Evolutionary conservation across 257 asterid species (phyloP), one percentile per base, ranked within the genome.

Genomic region (Penstemon barbatus): DNA sequence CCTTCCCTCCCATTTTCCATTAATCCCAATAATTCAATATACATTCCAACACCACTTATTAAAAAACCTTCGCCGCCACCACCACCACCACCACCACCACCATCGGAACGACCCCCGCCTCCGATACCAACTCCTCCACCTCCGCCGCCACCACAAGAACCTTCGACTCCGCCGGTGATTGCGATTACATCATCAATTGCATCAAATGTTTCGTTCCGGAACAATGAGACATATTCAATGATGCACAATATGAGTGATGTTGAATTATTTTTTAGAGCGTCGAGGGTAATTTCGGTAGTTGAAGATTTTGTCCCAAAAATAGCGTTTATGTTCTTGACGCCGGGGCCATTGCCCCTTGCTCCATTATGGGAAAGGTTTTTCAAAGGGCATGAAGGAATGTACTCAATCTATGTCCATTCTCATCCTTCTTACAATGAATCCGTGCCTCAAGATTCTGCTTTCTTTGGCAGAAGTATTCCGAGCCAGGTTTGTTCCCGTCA

Each of bases 161-260:
- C 33, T 57, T 25, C 46, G 5, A 37, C 53, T 0, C 66, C 11
- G 3, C 57, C 57, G 6, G 37, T 55, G 6, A 5, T 5, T 2
- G 25, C 3, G 38, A 18, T 5, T 9, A 13, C 3, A 7, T 46
- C 59, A 38, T 44, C 73, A 43, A 61, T 56, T 48, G 71, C 56
- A 40, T 56, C 67, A 36, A 12, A 15, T 61, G 66, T 63, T 58
- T 25, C 65, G n/a, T 38, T 66, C 55, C 46, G 6, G 42, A 46
- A 72, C 5, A 49, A 69, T 54, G 33, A 41, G 63, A 49, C 36
- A 39, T 36, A 39, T 4, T 57, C 58, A 6, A 3, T 74, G 0
- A 78, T 49, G 82, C 91, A 89, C 74, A 81, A 78, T 43, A 84
- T 79, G 92, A 86, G 85, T 36, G 96, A 88, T 10, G 77, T 73